A percentile compares a stretch with the other conserved stretches of the same genome.
Evolutionary conservation across 192 early-diverging fungal species (phyloP).

Genomic region (Paraglomus occultum): DNA sequence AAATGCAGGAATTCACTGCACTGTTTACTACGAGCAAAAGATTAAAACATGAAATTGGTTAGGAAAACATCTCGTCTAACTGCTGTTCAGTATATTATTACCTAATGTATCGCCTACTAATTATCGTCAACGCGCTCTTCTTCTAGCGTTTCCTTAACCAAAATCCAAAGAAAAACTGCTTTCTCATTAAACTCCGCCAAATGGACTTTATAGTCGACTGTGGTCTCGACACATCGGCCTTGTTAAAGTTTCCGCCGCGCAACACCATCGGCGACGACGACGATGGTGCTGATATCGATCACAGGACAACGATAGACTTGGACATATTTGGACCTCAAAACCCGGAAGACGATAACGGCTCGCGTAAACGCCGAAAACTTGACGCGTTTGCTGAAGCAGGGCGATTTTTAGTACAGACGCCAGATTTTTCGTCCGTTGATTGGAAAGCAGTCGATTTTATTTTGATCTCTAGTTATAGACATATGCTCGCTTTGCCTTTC

Average conservation of each 20-base stretch:
- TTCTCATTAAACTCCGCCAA: constrained; percentile 41
- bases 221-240: constrained; percentile 31
- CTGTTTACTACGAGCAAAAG: too few species aligned
- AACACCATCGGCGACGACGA: background rate
- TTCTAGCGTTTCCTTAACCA: constrained; percentile 7
- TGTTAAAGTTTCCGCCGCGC: constrained; percentile 8
- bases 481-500: constrained; percentile 76
- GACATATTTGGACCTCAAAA: background rate
- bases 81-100: too few species aligned
- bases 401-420: constrained; percentile 41
- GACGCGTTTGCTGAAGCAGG: background rate
- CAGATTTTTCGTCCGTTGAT: constrained; percentile 58
- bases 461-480: constrained; percentile 70
- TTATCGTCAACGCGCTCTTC: too few species aligned
- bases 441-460: constrained; percentile 71
- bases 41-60: too few species aligned
- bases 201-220: constrained; percentile 46
- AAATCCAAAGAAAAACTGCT: constrained; percentile 34
- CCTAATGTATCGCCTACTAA: too few species aligned
- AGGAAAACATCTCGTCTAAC: too few species aligned
- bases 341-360: constrained; percentile 19
- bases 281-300: background rate
- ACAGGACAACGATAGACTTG: background rate
- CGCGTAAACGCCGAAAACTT: constrained; percentile 13
- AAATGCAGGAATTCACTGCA: too few species aligned